Evolutionary conservation across 2,329 filamentous ascomycete genomes (phyloP).

Genomic region (Cadophora sp.): DNA sequence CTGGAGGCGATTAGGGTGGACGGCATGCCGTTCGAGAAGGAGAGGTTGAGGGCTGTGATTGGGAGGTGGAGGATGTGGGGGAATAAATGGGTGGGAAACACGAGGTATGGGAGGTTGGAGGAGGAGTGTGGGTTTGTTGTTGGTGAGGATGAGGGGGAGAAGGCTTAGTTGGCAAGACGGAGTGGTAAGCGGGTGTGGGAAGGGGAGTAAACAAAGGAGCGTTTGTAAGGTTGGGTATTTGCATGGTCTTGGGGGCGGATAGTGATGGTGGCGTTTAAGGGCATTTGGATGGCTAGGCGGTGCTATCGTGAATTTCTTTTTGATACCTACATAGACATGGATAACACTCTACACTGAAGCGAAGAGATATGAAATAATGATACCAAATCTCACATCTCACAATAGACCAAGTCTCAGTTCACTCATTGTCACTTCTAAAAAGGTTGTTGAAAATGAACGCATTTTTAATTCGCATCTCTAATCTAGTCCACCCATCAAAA

Average conservation of each 20-base stretch:
- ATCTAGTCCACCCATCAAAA: not conserved
- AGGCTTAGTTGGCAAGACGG: not conserved
- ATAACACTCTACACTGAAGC: not conserved
- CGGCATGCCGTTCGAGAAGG: constrained; percentile 56
- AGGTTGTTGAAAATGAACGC: constrained; percentile 2
- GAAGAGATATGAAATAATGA: constrained; percentile 2
- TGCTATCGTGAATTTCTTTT: not conserved
- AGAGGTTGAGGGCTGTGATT: constrained; percentile 55
- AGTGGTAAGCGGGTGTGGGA: not conserved
- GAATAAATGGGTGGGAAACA: constrained; percentile 3
- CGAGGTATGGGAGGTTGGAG: constrained; percentile 17
- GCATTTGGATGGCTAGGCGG: not conserved
- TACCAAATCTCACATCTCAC: not conserved
- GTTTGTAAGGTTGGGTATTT: not conserved
- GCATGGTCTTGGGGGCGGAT: not conserved
- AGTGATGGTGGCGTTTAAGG: not conserved
- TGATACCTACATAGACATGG: not conserved
- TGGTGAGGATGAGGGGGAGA: not conserved
- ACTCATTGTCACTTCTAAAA: not conserved
- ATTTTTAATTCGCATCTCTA: not conserved
- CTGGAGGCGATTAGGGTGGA: constrained; percentile 60
- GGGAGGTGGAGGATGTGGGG: not conserved
- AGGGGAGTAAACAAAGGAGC: not conserved
- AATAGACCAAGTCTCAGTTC: not conserved
- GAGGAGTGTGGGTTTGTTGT: constrained; percentile 12